A percentile compares a stretch with the other conserved stretches of the same genome.
These are phyloP conservation scores for Lipomyces sp. DNA, from an alignment of 805 yeast genomes.

Conservation along the genomic window DNA sequence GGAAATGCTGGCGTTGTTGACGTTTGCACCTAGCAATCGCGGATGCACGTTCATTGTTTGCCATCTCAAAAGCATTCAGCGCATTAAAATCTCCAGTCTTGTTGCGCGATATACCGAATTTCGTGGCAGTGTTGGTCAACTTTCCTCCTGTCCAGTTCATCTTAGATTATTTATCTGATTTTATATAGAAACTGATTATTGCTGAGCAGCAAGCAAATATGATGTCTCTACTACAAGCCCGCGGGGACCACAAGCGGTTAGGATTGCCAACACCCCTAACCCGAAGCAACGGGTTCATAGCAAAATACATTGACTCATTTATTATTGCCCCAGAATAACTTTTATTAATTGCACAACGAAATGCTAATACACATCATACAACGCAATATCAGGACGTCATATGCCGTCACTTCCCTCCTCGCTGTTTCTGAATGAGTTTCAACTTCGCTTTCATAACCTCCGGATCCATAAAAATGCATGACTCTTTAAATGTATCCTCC, in stretches of 20 bases:
- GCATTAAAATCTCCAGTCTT: not conserved
- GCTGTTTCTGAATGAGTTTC: conserved; percentile 29
- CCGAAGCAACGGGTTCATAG: not conserved
- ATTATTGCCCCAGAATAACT: not conserved
- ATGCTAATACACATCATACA: not conserved
- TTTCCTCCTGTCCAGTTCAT: conserved; percentile 22
- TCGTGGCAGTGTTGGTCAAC: conserved; percentile 1
- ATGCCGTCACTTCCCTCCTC: conserved; percentile 13
- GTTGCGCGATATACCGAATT: conserved; percentile 4
- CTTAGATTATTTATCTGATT: not conserved
- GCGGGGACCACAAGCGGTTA: not conserved
- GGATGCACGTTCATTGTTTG: not conserved
- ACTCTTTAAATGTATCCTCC: conserved; percentile 77
- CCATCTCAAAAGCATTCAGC: not conserved
- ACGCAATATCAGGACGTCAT: not conserved
- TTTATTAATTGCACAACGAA: not conserved
- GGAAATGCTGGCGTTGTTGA: conserved; percentile 14
- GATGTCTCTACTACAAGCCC: not conserved
- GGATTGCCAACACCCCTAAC: not conserved
- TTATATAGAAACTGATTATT: not conserved
- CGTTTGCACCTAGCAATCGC: conserved; percentile 11
- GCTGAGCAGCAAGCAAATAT: not conserved
- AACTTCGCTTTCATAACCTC: conserved; percentile 43
- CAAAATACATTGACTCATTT: too few relatives aligned
- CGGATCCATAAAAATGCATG: conserved; percentile 92